Evolutionary conservation across 495 filamentous ascomycete species (phyloP), one percentile per base, ranked within the genome.

Genomic region (Penicillium chermesinum): DNA sequence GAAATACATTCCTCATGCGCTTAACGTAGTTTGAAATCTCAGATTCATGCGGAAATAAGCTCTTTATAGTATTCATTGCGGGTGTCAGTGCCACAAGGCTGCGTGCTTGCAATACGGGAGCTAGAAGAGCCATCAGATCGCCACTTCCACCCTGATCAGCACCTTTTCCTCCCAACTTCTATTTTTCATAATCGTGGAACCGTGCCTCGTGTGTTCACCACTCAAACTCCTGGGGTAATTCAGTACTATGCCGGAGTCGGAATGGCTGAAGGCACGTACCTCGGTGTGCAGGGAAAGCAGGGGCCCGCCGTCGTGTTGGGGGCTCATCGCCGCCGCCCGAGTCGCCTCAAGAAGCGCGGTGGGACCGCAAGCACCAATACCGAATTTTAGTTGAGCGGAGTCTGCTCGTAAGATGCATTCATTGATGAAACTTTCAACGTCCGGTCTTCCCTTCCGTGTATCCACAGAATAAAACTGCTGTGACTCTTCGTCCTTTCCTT

Each of bases 361-460:
- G 2, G 54, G 54, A 7, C 54, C 54, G 36, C 54, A 58, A 10
- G 46, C 50, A 16, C 46, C 54, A 3, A 58, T 36, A 1, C 54
- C 54, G 22, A 58, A 22, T 14, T 25, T 41, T 12, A 19, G 10
- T 48, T 19, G 2, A 18, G 13, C 17, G 21, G 14, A 38, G 39
- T 35, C 16, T 35, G 34, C 25, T 30, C 10, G 4, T 7, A 41
- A 33, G 16, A 48, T 27, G 20, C 46, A 50, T 5, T 16, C 6
- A 21, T 25, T 14, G 15, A 58, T 32, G 6, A 49, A 15, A 27
- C 17, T 14, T 6, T 38, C n/a, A 13, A 58, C 32, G 22, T 54
- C 33, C 1, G 53, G 53, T 16, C 53, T 30, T 20, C 53, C 53
- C 44, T 39, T 42, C 1, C 33, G 48, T 3, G 33, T 4, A 38